These are phyloP conservation scores for Solanum rostratum DNA, from an alignment of 257 asterid species.

Conservation along the genomic window DNA sequence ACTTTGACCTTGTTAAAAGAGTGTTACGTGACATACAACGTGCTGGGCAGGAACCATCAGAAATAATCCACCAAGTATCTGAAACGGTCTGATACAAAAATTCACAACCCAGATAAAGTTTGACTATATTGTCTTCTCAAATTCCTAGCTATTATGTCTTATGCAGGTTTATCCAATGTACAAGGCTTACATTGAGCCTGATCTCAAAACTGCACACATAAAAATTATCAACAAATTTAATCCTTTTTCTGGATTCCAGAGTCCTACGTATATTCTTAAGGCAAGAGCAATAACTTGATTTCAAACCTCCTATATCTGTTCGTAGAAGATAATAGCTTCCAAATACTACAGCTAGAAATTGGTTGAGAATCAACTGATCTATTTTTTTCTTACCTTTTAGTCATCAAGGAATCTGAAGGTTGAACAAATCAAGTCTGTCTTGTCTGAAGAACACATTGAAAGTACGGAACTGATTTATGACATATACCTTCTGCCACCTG, in stretches of 20 bases:
- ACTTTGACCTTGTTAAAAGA: slow-evolving; percentile 94
- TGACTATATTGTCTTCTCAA: not conserved
- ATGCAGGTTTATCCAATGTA: slow-evolving; percentile 96
- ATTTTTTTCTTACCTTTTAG: slow-evolving; percentile 19
- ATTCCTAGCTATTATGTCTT: not conserved
- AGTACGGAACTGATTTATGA: slow-evolving; percentile 73
- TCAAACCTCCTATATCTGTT: not conserved
- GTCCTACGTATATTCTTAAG: slow-evolving; percentile 89
- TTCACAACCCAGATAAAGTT: not conserved
- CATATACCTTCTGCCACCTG: slow-evolving; percentile 95
- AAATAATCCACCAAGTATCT: slow-evolving; percentile 94
- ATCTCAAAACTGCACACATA: slow-evolving; percentile 89
- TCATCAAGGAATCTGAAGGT: slow-evolving; percentile 40
- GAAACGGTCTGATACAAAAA: slow-evolving; percentile 62
- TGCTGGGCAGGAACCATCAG: slow-evolving; percentile 97
- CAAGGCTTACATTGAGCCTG: slow-evolving; percentile 96
- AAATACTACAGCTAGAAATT: not conserved
- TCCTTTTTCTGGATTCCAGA: slow-evolving; percentile 89
- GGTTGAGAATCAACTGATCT: not conserved
- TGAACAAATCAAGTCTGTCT: slow-evolving; percentile 61
- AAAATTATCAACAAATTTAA: slow-evolving; percentile 87
- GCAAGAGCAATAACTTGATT: slow-evolving; percentile 15
- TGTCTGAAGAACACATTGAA: slow-evolving; percentile 57
- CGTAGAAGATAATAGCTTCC: not conserved
- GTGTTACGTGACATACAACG: slow-evolving; percentile 94